Evolutionary conservation across 192 early-diverging fungal species (phyloP).

Genomic region (Pilaira anomala): DNA sequence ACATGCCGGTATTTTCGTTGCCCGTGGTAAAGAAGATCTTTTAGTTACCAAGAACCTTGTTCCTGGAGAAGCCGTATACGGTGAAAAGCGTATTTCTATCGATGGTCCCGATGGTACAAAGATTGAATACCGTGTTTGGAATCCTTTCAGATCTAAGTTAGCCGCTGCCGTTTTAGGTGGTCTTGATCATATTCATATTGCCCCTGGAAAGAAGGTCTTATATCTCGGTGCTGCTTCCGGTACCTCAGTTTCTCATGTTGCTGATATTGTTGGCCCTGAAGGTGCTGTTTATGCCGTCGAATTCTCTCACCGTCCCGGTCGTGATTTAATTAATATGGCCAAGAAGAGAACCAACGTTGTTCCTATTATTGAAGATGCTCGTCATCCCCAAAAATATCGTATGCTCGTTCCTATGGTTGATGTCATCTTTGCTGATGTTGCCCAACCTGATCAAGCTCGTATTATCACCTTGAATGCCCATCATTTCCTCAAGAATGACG

Average conservation of each 20-base stretch:
- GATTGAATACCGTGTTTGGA: conserved; percentile 99
- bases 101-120: conserved; percentile 95
- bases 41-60: conserved; percentile 98
- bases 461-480: conserved; percentile 97
- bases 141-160: conserved; percentile 98
- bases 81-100: conserved; percentile 96
- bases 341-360: conserved; percentile 99
- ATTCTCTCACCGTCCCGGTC: conserved; percentile 98
- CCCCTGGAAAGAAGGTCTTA: conserved; percentile 93
- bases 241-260: conserved; percentile 95
- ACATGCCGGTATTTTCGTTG: conserved; percentile 94
- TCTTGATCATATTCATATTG: conserved; percentile 93
- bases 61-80: conserved; percentile 94
- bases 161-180: conserved; percentile 97
- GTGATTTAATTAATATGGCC: conserved; percentile 99
- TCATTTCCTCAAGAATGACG: conserved; percentile 95
- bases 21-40: conserved; percentile 98
- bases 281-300: conserved; percentile 99
- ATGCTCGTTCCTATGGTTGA: conserved; percentile 98
- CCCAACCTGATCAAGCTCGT: conserved; percentile 99
- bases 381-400: conserved; percentile 99
- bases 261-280: conserved; percentile 94
- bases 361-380: conserved; percentile 99
- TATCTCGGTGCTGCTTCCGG: conserved; percentile 96
- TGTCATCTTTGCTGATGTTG: conserved; percentile 98